Evolutionary conservation across 371 early-diverging fungal genomes (phyloP), one percentile per base, ranked within the genome.

Genomic region (Fennellomyces sp.): DNA sequence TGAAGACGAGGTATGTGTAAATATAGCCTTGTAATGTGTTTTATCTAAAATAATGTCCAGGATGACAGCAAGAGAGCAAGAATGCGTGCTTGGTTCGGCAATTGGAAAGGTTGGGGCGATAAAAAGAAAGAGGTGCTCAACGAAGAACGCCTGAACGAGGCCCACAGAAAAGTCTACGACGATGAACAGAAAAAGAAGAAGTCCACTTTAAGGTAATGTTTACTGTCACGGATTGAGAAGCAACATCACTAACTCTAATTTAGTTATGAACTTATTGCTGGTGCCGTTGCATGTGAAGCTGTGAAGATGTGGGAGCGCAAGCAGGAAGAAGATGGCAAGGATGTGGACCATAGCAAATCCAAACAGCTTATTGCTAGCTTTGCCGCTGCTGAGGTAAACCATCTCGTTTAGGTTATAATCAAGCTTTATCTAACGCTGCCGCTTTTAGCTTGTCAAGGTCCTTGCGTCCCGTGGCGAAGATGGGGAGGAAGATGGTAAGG

Each of bases 261-360:
- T 35, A 75, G 71, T 48, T 82, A 86, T 53, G 82, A 86, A 61
- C 51, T 86, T n/a, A 70, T 86, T 54, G 87, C 82, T 42, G 87
- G 82, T 47, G 87, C 87, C 27, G 87, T 80, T 31, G 84, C 82
- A 15, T 82, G 78, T 36, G 77, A 81, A 36, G 87, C 87, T 30
- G 76, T 82, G 49, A 75, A 69, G 52, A 33, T 66, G 23, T 73
- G 72, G 61, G 83, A 84, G 60, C 56, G 66, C 17, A 61, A 72
- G 31, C 65, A 75, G 56, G 74, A 77, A 57, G 71, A 63, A 30
- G 59, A 70, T 2, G 74, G 76, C 36, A 54, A 77, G 52, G 69
- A 64, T 6, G 76, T 69, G 45, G 65, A 61, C 35, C 78, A 80
- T 60, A 68, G 64, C 26, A 41, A 75, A 3, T 72, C 78, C 54